Base-by-base conservation (phyloP, 345 rosid genomes). In the Nasturtium officinale region DNA sequence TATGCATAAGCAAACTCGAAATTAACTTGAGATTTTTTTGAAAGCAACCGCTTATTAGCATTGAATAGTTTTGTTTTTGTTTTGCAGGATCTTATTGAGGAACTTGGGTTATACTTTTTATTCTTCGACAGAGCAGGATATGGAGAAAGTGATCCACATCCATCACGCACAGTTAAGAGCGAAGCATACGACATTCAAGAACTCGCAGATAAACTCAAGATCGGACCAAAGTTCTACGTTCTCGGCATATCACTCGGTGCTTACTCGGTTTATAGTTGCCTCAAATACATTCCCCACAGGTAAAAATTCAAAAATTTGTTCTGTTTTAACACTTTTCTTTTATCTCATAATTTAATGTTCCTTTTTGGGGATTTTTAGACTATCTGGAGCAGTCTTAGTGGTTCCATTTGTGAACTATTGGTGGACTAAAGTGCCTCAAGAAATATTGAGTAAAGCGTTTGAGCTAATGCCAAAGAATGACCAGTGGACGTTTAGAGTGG, bases 131-230 rank as follows among this genome's bases (percentile, higher is more conserved):
- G 98, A 84, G 89, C 97, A 16, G 98, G 98, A 16, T 91, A 94
- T 68, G 98, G 96, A 53, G 95, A 94, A 76, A 94, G 98, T 73
- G 97, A 94, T 76, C 98, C 96, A 18, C 35, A 87, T 71, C 94
- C 92, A 29, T 82, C 85, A 29, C 84, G 92, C 7, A 73, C 96
- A 0, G 92, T 94, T 68, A 91, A 89, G 65, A 87, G 80, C 58
- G 95, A 89, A 75, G 96, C 97, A 54, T 83, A 76, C 66, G 96
- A 91, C 77, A 81, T 90, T 57, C 85, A 89, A 85, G 95, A 94
- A 79, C 82, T 94, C 13, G 97, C 90, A 0, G 96, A 94, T 77
- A 84, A 83, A 67, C 74, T 94, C 82, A 80, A 89, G 59, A 61
- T 94, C 52, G 95, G 98, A 23, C 67, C 86, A 5, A 89, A 80